Evolutionary conservation across 768 basidiomycete genomes (phyloP).

Genomic region (Termitomyces sp.): DNA sequence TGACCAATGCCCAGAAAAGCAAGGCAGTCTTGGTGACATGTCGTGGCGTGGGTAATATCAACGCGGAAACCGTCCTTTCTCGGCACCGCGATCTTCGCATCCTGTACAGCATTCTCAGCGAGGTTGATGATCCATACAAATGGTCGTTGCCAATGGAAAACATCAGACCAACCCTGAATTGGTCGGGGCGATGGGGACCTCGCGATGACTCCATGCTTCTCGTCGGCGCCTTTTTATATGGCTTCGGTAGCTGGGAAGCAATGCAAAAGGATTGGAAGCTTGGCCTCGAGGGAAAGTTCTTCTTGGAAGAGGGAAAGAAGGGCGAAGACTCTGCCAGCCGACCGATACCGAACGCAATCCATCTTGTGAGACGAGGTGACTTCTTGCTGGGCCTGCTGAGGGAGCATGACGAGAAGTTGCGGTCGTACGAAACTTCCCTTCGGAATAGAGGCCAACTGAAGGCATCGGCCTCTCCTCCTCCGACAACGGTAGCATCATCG

Average conservation of each 20-base stretch:
- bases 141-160: slow-evolving; percentile 92
- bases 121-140: slow-evolving; percentile 65
- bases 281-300: slow-evolving; percentile 87
- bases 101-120: slow-evolving; percentile 73
- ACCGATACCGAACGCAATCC: slow-evolving; percentile 95
- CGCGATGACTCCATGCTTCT: slow-evolving; percentile 93
- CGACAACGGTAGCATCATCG: slow-evolving; percentile 62
- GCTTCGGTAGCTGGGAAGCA: slow-evolving; percentile 95
- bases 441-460: slow-evolving; percentile 67
- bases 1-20: slow-evolving; percentile 92
- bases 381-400: slow-evolving; percentile 81
- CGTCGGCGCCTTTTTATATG: slow-evolving; percentile 88
- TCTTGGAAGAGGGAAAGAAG: slow-evolving; percentile 97
- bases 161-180: slow-evolving; percentile 90
- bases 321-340: slow-evolving; percentile 78
- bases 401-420: slow-evolving; percentile 88
- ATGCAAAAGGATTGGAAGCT: slow-evolving; percentile 88
- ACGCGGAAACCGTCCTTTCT: slow-evolving; percentile 94
- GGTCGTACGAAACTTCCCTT: slow-evolving; percentile 79
- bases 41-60: slow-evolving; percentile 87
- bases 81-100: slow-evolving; percentile 86
- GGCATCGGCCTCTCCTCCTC: slow-evolving; percentile 70
- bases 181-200: slow-evolving; percentile 93
- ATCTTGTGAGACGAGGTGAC: slow-evolving; percentile 94
- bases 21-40: slow-evolving; percentile 94